A percentile compares a stretch with the other conserved stretches of the same genome.
These are phyloP conservation scores for Tritrichomonas foetus DNA, from an alignment of 208 protist species.

Conservation along the genomic window DNA sequence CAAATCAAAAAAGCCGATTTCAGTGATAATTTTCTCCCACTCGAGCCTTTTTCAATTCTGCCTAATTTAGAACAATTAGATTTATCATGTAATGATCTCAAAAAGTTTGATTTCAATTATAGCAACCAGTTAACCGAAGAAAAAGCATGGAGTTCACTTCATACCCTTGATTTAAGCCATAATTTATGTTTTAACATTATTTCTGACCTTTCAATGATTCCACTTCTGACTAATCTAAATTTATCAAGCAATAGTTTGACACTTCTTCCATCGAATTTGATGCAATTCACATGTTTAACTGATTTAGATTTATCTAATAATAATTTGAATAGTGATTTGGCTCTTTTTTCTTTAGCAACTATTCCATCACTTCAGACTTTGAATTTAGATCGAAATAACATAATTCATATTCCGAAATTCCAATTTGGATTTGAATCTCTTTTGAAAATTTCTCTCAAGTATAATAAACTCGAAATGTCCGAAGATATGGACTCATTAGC, in stretches of 20 bases:
- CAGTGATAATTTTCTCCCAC: not conserved
- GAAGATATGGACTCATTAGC: not conserved
- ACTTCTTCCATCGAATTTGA: slow-evolving; percentile 27
- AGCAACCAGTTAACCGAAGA: not conserved
- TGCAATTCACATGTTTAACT: not conserved
- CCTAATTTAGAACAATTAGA: not conserved
- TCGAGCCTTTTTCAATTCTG: slow-evolving; percentile 9
- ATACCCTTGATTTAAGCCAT: not conserved
- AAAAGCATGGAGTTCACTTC: not conserved
- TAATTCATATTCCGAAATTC: slow-evolving; percentile 10
- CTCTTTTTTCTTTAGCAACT: not conserved
- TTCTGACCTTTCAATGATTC: not conserved
- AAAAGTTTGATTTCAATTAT: not conserved
- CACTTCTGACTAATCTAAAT: not conserved
- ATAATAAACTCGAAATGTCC: not conserved
- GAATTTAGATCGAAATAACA: not conserved
- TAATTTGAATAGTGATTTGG: not conserved
- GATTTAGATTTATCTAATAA: not conserved
- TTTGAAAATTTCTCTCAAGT: not conserved
- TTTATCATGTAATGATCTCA: not conserved
- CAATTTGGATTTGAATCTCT: not conserved
- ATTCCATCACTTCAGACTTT: not conserved
- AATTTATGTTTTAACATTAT: not conserved
- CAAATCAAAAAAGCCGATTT: not conserved
- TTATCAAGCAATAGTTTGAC: not conserved